Conservation (phyloP, 2,329 filamentous ascomycete genomes). For the Parafenestella ontariensis region DNA sequence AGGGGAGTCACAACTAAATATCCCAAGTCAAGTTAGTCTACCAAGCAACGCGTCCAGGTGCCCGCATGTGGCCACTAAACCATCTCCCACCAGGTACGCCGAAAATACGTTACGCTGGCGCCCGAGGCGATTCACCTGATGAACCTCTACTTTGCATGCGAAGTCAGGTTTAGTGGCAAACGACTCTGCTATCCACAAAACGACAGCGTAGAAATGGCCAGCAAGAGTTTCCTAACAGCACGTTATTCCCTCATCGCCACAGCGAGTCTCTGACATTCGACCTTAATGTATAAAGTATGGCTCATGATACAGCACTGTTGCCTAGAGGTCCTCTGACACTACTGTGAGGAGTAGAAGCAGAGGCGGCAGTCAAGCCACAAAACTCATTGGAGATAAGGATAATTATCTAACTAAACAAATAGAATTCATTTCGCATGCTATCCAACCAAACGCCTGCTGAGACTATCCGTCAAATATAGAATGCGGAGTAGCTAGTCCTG, state of each 20-base stretch:
- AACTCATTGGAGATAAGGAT: background rate
- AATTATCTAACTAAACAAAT: conserved; percentile 6
- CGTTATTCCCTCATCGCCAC: background rate
- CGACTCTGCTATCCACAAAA: no score
- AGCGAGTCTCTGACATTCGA: background rate
- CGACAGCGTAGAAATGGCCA: no score
- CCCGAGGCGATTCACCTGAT: no score
- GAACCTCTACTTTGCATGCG: no score
- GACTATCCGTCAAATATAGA: no score
- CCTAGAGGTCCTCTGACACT: background rate
- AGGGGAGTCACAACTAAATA: no score
- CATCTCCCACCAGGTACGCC: no score
- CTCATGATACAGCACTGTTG: background rate
- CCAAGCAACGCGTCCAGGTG: no score
- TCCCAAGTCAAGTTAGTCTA: no score
- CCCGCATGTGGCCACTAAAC: no score
- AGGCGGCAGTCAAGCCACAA: background rate
- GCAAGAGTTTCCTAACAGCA: background rate
- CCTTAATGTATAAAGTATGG: background rate
- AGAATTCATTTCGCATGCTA: conserved; percentile 12
- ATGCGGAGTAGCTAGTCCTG: background rate
- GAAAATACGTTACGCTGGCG: no score
- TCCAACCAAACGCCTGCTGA: background rate
- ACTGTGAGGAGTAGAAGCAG: background rate
- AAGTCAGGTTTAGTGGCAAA: no score